These are phyloP conservation scores for Harrya chromipes DNA, from an alignment of 768 basidiomycete genomes.

Conservation along the genomic window DNA sequence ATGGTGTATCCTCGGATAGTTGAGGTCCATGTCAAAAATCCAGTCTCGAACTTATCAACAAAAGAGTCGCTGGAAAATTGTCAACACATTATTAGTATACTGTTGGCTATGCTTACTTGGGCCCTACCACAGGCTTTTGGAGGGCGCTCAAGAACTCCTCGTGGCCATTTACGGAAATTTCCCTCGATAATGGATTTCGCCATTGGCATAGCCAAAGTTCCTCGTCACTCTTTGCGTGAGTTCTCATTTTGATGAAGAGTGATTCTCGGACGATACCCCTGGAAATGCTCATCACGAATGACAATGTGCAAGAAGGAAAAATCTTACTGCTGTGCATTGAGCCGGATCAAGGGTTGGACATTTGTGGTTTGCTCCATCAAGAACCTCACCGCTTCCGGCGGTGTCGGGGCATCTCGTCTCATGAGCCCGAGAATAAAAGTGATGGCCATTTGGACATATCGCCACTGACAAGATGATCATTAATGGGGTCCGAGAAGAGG, in stretches of 20 bases:
- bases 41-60: constrained; percentile 73
- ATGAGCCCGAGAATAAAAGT: constrained; percentile 60
- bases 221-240: constrained; percentile 57
- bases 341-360: constrained; percentile 66
- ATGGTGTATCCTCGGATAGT: constrained; percentile 59
- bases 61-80: constrained; percentile 43
- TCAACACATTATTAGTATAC: neutral
- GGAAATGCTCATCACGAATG: neutral
- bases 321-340: constrained; percentile 59
- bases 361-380: constrained; percentile 65
- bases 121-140: constrained; percentile 35
- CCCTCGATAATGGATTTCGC: constrained; percentile 55
- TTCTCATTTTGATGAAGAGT: constrained; percentile 71
- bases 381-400: constrained; percentile 55
- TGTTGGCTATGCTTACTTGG: constrained; percentile 31
- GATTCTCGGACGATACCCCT: constrained; percentile 69
- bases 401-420: constrained; percentile 55
- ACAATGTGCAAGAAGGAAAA: neutral
- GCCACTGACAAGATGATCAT: constrained; percentile 54
- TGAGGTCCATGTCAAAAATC: constrained; percentile 73
- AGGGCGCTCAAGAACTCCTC: constrained; percentile 48
- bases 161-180: constrained; percentile 47
- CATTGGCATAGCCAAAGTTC: constrained; percentile 76
- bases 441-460: constrained; percentile 72
- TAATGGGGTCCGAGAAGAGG: neutral